Evolutionary conservation across 768 basidiomycete species (phyloP), one percentile per base, ranked within the genome.

Genomic region (Gelatoporia subvermispora): DNA sequence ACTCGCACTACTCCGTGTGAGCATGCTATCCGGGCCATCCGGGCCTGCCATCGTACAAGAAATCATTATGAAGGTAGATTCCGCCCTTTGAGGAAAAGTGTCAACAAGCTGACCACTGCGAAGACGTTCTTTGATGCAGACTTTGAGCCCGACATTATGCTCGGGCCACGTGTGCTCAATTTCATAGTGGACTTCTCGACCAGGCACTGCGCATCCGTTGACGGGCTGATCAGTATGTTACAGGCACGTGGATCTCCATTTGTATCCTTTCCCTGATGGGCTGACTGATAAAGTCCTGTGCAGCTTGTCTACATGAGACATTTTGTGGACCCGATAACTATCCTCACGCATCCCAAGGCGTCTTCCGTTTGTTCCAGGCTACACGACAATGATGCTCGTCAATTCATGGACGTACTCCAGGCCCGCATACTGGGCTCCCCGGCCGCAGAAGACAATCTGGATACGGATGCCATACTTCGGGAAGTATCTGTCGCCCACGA

Each of bases 301-400:
- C 53, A 89, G 84, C 67, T 89, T 2, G 70, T 72, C 0, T 71
- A 88, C 58, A 63, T 89, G 62, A 85, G 85, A 51, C 88, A 91
- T 61, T 88, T 86, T 54, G 72, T 73, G 22, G 78, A 86, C 21
- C 80, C 82, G 0, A 62, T 87, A 13, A 71, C 76, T 3, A 42
- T 73, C 8, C 65, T 84, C 15, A 60, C 68, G 7, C 62, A 62
- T 20, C 46, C 58, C 8, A 21, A 42, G 16, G 42, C 42, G 28
- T 38, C 50, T 15, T 7, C 15, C 36, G 22, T 35, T 35, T 38
- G 41, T 8, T 21, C 8, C 44, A 13, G 35, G 5, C 37, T 38
- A 16, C 37, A n/a, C 37, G n/a, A 38, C n/a, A 5, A 7, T 16
- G 15, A 16, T 38, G 37, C 37, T 18, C 59, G 41, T 24, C 48